phyloP scores from a whole-genome alignment of 805 yeast genomes.

The Ogataea salicorniae region DNA sequence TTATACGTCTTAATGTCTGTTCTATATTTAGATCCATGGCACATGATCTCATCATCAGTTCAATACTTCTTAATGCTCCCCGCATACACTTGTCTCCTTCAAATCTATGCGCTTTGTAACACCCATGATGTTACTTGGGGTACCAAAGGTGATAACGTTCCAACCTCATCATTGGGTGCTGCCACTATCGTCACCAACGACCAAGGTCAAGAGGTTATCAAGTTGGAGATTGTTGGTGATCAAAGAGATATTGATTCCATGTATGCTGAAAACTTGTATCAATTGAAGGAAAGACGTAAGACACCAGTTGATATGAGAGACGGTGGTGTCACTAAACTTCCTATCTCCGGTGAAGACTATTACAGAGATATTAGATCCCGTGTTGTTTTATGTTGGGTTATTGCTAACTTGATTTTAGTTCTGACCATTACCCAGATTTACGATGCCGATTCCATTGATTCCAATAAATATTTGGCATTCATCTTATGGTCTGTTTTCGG shows the following conservation, averaged over 20 bases:
- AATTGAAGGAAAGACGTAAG: slow-evolving; percentile 64
- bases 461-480: slow-evolving; percentile 74
- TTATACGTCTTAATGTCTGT: slow-evolving; percentile 77
- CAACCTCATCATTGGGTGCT: slow-evolving; percentile 64
- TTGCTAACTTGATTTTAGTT: slow-evolving; percentile 71
- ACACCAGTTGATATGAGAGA: slow-evolving; percentile 48
- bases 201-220: slow-evolving; percentile 78
- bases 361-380: slow-evolving; percentile 92
- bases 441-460: slow-evolving; percentile 54
- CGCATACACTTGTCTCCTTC: slow-evolving; percentile 85
- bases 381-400: slow-evolving; percentile 93
- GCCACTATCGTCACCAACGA: slow-evolving; percentile 79
- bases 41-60: slow-evolving; percentile 74
- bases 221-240: slow-evolving; percentile 66
- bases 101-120: slow-evolving; percentile 94
- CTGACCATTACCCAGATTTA: slow-evolving; percentile 87
- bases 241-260: slow-evolving; percentile 77
- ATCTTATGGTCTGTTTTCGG: slow-evolving; percentile 92
- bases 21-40: slow-evolving; percentile 94
- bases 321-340: slow-evolving; percentile 34
- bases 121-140: slow-evolving; percentile 99
- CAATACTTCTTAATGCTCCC: slow-evolving; percentile 91
- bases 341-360: slow-evolving; percentile 65
- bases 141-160: slow-evolving; percentile 88
- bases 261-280: slow-evolving; percentile 68